A percentile compares a stretch with the other conserved stretches of the same genome.
phyloP scores from a whole-genome alignment of 2,329 filamentous ascomycete species.

The Alternaria incomplexa region DNA sequence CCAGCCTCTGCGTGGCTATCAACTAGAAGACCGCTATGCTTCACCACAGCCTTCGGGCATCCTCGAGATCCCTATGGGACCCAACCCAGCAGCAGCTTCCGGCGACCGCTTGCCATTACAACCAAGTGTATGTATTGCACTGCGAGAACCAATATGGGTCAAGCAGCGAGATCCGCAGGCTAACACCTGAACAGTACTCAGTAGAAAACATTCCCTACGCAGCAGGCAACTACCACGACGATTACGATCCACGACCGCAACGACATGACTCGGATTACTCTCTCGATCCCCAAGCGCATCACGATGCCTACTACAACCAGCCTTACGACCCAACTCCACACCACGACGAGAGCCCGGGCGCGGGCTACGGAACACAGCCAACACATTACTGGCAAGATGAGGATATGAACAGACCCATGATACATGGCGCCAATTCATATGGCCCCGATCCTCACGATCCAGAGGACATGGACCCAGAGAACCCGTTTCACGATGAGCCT shows the following conservation, averaged over 20 bases:
- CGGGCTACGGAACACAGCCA: conserved; percentile 55
- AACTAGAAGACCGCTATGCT: conserved; percentile 78
- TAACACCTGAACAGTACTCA: conserved; percentile 62
- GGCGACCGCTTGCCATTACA: conserved; percentile 82
- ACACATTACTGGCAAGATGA: conserved; percentile 70
- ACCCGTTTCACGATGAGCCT: conserved; percentile 50
- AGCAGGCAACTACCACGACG: conserved; percentile 65
- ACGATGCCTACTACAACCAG: conserved; percentile 84
- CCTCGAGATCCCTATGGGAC: conserved; percentile 73
- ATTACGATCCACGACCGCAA: conserved; percentile 56
- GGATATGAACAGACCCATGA: conserved; percentile 77
- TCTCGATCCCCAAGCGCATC: conserved; percentile 82
- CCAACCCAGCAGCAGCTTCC: conserved; percentile 62
- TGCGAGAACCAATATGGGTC: not conserved
- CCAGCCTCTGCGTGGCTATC: conserved; percentile 77
- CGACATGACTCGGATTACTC: conserved; percentile 69
- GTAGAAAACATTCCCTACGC: conserved; percentile 73
- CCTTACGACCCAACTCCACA: conserved; percentile 74
- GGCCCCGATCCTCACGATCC: conserved; percentile 64
- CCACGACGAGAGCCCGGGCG: conserved; percentile 63
- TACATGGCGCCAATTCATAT: conserved; percentile 67
- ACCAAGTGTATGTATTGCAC: conserved; percentile 71
- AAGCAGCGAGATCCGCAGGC: not conserved
- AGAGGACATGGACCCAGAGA: conserved; percentile 49
- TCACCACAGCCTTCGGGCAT: conserved; percentile 50